Conservation (phyloP, 2,329 filamentous ascomycete species). For the Hymenoscyphus albidus region DNA sequence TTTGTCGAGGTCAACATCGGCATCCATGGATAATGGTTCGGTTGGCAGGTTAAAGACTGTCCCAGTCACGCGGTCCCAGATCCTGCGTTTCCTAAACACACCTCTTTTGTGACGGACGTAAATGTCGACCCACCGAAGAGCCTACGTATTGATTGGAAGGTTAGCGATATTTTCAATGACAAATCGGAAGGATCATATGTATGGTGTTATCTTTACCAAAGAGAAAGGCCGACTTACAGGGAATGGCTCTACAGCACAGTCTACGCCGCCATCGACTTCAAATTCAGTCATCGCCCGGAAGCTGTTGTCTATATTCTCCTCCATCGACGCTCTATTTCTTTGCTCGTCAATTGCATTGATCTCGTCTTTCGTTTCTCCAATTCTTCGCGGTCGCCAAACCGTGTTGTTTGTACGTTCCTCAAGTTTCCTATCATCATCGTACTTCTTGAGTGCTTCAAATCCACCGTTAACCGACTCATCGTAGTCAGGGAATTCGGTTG, state of each 20-base stretch:
- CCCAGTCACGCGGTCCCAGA: conserved; percentile 30
- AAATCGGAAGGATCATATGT: too few relatives aligned
- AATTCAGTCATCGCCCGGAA: not conserved
- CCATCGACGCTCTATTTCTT: not conserved
- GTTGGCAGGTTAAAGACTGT: conserved; percentile 33
- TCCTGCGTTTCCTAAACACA: conserved; percentile 19
- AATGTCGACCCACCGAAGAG: conserved; percentile 12
- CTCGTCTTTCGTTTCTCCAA: conserved; percentile 16
- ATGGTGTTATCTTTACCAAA: too few relatives aligned
- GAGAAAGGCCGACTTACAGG: conserved; percentile 19
- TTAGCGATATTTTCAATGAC: not conserved
- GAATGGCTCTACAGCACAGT: conserved; percentile 31
- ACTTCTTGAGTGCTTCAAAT: conserved; percentile 23
- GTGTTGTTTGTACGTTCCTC: conserved; percentile 26
- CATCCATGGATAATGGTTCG: conserved; percentile 7
- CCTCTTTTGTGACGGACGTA: conserved; percentile 15
- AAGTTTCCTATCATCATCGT: conserved; percentile 11
- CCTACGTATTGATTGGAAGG: not conserved
- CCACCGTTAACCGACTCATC: conserved; percentile 20
- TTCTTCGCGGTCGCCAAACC: conserved; percentile 29
- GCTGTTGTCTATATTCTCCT: not conserved
- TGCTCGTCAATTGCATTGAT: not conserved
- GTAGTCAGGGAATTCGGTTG: not conserved
- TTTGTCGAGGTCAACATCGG: conserved; percentile 9
- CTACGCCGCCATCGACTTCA: conserved; percentile 30